These are phyloP conservation scores for Vaccinium corymbosum DNA, from an alignment of 148 eudicot genomes.

Conservation along the genomic window DNA sequence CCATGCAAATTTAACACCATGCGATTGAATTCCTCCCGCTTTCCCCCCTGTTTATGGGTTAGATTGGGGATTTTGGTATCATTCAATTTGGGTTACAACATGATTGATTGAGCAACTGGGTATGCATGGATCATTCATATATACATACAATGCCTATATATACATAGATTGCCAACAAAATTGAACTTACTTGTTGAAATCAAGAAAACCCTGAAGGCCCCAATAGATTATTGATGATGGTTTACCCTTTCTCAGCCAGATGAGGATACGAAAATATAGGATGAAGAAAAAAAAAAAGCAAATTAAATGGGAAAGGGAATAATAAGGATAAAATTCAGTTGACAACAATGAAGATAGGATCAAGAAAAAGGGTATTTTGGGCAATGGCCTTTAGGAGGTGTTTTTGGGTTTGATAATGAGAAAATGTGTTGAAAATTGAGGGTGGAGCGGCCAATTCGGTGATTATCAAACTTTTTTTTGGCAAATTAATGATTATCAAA, in stretches of 20 bases:
- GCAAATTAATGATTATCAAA: not conserved
- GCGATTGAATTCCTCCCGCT: not conserved
- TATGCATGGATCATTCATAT: no score
- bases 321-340: not conserved
- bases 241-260: not conserved
- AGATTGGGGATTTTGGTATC: not conserved
- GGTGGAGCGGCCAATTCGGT: slow-evolving; percentile 22
- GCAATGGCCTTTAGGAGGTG: not conserved
- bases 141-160: not conserved
- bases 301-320: not conserved
- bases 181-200: slow-evolving; percentile 12
- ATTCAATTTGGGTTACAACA: not conserved
- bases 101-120: no score
- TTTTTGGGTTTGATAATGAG: slow-evolving; percentile 21
- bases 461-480: not conserved
- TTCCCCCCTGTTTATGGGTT: not conserved
- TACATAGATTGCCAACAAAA: not conserved
- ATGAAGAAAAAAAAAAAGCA: not conserved
- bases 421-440: slow-evolving; percentile 11
- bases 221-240: not conserved
- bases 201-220: slow-evolving; percentile 8
- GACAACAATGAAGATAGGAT: not conserved
- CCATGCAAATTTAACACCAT: not conserved
- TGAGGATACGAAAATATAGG: not conserved
- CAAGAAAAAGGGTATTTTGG: not conserved